Base-by-base conservation (phyloP, 169 alveolate genomes). In the Eimeria praecox region DNA sequence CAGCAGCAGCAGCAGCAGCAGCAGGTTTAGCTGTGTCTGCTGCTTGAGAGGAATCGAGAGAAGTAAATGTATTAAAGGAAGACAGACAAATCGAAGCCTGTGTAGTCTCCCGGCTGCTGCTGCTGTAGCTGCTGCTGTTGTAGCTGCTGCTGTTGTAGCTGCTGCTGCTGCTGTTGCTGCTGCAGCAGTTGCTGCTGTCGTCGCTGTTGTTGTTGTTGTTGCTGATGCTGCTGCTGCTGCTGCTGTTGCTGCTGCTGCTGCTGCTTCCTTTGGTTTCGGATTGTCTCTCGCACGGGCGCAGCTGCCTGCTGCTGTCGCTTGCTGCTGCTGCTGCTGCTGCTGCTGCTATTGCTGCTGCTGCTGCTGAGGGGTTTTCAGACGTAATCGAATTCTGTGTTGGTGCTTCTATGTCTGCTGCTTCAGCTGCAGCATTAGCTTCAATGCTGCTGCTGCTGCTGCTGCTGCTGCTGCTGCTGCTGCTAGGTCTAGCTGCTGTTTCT, bases 381-480 rank as follows among this genome's bases (percentile, higher is more conserved):
- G n/a, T n/a, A n/a, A n/a, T n/a, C n/a, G n/a, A n/a, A n/a, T n/a
- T n/a, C n/a, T n/a, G n/a, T 20, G 66, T 5, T 56, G 66, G 5
- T 56, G 66, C 5, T 56, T 18, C 20, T 56, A 20, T 9, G 8
- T 18, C 66, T 56, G 66, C 5, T 56, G 66, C 4, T 56, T 18
- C 24, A 14, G 66, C 66, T 56, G n/a, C 3, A n/a, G n/a, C n/a
- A n/a, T n/a, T n/a, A n/a, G n/a, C n/a, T n/a, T n/a, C n/a, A n/a
- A n/a, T n/a, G n/a, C n/a, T 75, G 87, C 59, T 75, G 80, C 80
- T 69, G 80, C 44, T 69, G 80, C 44, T 42, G 87, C 87, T 75
- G 87, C 56, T 42, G 62, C 87, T 18, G 62, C 54, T 14, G 49
- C 87, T 42, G 49, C 87, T 8, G 87, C 56, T 35, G 62, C 35